Percentiles rank a stretch among this genome's conserved stretches.
Evolutionary conservation across 768 basidiomycete species (phyloP).

Genomic region (Candolleomyces efflorescens): DNA sequence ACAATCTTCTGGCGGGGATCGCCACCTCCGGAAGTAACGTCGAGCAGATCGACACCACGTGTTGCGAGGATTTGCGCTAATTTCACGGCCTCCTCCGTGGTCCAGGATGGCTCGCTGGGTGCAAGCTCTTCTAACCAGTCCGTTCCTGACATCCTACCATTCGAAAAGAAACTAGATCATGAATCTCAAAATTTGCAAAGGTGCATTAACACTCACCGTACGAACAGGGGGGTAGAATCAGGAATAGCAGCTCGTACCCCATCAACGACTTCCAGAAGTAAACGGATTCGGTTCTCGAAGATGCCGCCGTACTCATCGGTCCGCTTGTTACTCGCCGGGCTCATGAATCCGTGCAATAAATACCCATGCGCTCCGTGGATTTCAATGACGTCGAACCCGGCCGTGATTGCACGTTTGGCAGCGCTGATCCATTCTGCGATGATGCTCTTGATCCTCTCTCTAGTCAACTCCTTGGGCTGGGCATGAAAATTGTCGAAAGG

Average conservation of each 20-base stretch:
- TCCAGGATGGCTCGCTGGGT: conserved; percentile 63
- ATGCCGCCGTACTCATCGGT: conserved; percentile 48
- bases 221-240: conserved; percentile 61
- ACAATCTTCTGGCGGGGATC: conserved; percentile 35
- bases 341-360: conserved; percentile 46
- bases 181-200: background rate
- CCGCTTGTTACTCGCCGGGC: conserved; percentile 48
- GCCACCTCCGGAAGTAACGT: conserved; percentile 66
- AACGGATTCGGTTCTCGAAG: conserved; percentile 61
- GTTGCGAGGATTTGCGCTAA: conserved; percentile 54
- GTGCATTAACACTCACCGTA: conserved; percentile 41
- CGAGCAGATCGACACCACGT: conserved; percentile 71
- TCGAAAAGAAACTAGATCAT: background rate
- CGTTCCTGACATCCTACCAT: conserved; percentile 57
- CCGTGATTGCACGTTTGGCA: conserved; percentile 46
- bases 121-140: conserved; percentile 66
- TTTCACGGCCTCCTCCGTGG: conserved; percentile 59
- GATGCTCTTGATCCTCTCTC: conserved; percentile 51
- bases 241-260: conserved; percentile 59
- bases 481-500: conserved; percentile 39
- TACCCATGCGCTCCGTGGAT: conserved; percentile 16
- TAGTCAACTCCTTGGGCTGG: conserved; percentile 50
- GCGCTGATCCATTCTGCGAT: conserved; percentile 51
- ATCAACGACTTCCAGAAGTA: conserved; percentile 59
- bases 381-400: conserved; percentile 58